Conservation (phyloP, 305 asterid species). For the Solanum hybrid region DNA sequence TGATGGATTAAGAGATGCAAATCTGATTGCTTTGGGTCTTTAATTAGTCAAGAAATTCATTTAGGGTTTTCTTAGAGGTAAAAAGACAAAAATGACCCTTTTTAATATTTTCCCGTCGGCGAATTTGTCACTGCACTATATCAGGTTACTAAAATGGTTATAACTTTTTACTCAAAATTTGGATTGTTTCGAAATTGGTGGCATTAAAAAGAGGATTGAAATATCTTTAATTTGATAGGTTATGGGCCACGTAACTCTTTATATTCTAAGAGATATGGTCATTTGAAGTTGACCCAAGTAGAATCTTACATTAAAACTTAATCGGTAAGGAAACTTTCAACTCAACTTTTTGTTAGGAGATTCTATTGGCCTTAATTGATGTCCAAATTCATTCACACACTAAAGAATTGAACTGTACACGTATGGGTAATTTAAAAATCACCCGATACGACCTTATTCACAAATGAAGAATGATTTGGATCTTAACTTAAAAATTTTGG, state of each 20-base stretch:
- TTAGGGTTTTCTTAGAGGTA: neutral
- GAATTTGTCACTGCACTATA: neutral
- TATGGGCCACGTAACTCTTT: neutral
- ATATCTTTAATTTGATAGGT: neutral
- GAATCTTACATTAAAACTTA: neutral
- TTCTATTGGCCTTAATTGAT: neutral
- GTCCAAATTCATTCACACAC: neutral
- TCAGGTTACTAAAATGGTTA: neutral
- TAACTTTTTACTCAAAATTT: neutral
- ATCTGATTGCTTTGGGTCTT: too few species aligned
- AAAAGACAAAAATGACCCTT: neutral
- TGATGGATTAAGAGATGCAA: neutral
- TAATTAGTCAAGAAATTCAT: neutral
- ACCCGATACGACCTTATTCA: neutral
- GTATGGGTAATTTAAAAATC: neutral
- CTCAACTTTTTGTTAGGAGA: neutral
- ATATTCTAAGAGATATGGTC: neutral
- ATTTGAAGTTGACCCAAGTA: neutral
- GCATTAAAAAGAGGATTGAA: neutral
- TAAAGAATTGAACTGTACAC: neutral
- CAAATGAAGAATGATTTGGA: neutral
- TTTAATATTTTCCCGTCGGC: neutral
- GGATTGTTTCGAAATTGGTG: neutral
- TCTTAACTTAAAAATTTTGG: neutral
- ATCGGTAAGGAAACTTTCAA: neutral